Evolutionary conservation across 306 rosid species (phyloP), one percentile per base, ranked within the genome.

Genomic region (Cucurbita pepo): DNA sequence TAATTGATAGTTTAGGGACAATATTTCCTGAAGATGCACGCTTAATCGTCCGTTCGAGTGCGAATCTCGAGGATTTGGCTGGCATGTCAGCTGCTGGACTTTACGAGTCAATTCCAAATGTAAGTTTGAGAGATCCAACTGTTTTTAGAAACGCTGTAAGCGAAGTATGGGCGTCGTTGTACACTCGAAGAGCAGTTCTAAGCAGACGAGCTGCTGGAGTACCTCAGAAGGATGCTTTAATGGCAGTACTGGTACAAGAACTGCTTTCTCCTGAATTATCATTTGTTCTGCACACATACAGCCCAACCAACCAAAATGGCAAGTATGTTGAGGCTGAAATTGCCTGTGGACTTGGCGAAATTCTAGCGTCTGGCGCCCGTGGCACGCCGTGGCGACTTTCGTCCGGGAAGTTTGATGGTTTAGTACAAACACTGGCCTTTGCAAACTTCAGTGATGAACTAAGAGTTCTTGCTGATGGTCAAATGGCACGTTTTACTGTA

Each of bases 31-130:
- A 81, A 79, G 83, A 86, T 74, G 84, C 86, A 41, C 75, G 88
- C 34, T 83, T 94, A 79, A 89, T 94, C 80, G 97, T 88, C 66
- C 97, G 97, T 59, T 94, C 96, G 73, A 89, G 99, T 69, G 99
- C 99, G 48, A 91, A 94, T 41, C 92, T 94, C 12, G 99, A 94
- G 85, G 99, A 94, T 77, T 87, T 94, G 80, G 96, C 97, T 45
- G 96, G 96, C 81, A 89, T 94, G 88, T 94, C 99, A 40, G 99
- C 99, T 37, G 99, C 99, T 47, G 95, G 97, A 80, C 96, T 91
- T 55, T 91, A 94, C 8, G 97, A 91, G 15, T 94, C 99, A 72
- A 91, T 89, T 83, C 99, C 97, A 59, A 94, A 94, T 72, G 96
- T 94, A n/a, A 86, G 97, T 75, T 85, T 86, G 70, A 81, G 91